Evolutionary conservation across 1,284 basidiomycete species (phyloP).

Genomic region (Gymnopus androsaceus): DNA sequence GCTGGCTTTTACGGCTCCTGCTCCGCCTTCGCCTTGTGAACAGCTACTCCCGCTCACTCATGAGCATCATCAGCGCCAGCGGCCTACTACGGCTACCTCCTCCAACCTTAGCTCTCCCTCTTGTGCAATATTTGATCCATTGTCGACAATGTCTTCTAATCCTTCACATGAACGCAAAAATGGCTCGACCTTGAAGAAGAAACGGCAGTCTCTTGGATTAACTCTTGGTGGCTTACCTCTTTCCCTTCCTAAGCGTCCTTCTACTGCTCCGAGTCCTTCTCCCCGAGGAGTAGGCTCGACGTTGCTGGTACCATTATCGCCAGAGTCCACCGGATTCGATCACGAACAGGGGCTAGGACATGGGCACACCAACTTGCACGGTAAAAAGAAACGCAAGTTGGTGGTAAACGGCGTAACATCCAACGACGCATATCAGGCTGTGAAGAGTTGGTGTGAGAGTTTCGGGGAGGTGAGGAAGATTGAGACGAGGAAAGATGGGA

Average conservation of each 20-base stretch:
- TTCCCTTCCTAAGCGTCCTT: too few relatives aligned
- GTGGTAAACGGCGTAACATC: conserved; percentile 35
- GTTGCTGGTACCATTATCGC: too few relatives aligned
- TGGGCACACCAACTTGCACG: too few relatives aligned
- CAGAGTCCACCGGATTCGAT: too few relatives aligned
- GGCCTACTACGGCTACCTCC: background rate
- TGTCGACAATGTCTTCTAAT: background rate
- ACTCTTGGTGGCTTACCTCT: background rate
- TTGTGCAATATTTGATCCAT: too few relatives aligned
- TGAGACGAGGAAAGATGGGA: conserved; percentile 25
- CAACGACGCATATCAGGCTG: conserved; percentile 29
- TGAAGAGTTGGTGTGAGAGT: conserved; percentile 35
- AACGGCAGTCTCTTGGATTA: background rate
- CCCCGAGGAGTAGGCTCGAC: too few relatives aligned
- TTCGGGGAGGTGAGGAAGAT: conserved; percentile 12
- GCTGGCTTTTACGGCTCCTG: too few relatives aligned
- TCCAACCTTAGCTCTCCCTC: background rate
- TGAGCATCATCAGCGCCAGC: background rate
- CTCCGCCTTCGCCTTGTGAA: too few relatives aligned
- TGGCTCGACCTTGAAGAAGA: background rate
- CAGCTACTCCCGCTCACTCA: too few relatives aligned
- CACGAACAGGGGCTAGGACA: too few relatives aligned
- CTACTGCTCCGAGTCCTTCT: too few relatives aligned
- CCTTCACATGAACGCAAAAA: background rate
- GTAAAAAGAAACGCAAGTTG: conserved; percentile 30